phyloP scores from a whole-genome alignment of 2,329 filamentous ascomycete genomes.

The Aspergillus quadrilineatus region DNA sequence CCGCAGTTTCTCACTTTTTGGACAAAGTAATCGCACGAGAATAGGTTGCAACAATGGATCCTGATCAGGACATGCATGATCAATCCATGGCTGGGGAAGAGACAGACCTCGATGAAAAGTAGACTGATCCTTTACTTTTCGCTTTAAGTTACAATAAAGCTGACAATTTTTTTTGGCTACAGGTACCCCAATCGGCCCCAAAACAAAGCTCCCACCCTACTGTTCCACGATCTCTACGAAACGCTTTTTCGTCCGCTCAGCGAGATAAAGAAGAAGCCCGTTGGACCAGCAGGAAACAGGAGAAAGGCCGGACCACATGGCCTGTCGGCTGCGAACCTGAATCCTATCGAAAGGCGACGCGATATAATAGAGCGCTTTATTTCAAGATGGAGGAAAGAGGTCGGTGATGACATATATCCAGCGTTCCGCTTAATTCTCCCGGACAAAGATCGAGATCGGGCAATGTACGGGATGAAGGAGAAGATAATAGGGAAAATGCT shows the following conservation, averaged over 20 bases:
- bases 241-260: conserved; percentile 77
- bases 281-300: conserved; percentile 54
- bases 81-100: conserved; percentile 20
- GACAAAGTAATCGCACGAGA: neutral
- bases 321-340: conserved; percentile 48
- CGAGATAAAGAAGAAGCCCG: conserved; percentile 72
- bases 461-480: conserved; percentile 93
- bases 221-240: conserved; percentile 76
- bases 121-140: conserved; percentile 1
- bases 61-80: conserved; percentile 26
- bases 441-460: conserved; percentile 86
- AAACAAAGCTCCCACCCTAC: conserved; percentile 75
- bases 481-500: conserved; percentile 83
- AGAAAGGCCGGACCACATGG: conserved; percentile 62
- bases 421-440: conserved; percentile 88
- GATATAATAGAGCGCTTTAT: conserved; percentile 86
- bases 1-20: neutral
- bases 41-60: conserved; percentile 27
- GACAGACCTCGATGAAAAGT: conserved; percentile 34
- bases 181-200: conserved; percentile 79
- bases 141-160: neutral
- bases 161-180: neutral
- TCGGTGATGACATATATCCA: conserved; percentile 90
- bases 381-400: conserved; percentile 78
- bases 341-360: conserved; percentile 74